Evolutionary conservation across 2,329 filamentous ascomycete species (phyloP), one percentile per base, ranked within the genome.

Genomic region (Dothistroma septosporum): DNA sequence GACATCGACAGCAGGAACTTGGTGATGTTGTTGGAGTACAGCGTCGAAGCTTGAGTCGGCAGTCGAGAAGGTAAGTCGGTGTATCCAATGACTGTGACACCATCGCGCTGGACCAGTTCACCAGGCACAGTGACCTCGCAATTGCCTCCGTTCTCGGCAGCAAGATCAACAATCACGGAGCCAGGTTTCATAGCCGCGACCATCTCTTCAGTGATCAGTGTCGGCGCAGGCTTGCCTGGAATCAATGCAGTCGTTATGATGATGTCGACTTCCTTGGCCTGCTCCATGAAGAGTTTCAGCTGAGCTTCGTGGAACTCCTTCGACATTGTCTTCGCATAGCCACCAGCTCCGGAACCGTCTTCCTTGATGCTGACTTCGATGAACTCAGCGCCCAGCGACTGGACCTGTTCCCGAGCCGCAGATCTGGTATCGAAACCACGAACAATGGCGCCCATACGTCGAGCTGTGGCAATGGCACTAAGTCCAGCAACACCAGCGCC

Each of bases 11-110:
- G 81, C 31, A 96, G 78, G 60, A 92, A 89, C 72, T 96, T 96
- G 66, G 88, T 92, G 69, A 96, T 92, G 72, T 96, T 96, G 82
- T 96, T 96, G 1, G 90, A 94, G 76, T 96, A 96, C 21, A 96
- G 78, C 0, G 90, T 95, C 0, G 91, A 95, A 0, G 91, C 91
- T 74, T 96, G 92, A 0, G 91, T 95, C 0, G 92, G 91, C 1
- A 96, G 81, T 50, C 91, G 85, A 33, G 91, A 95, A 0, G 92
- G 91, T 31, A 96, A 81, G 75, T 96, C 91, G 48, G 91, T 95
- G 74, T 95, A 96, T 35, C 90, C 64, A 33, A 65, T 65, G 16
- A 65, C 83, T 55, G 90, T 93, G 55, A 95, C 89, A 69, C 88
- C 91, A 61, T 91, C 86, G 74, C 91, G 87, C 0, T 82, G 84